phyloP scores from a whole-genome alignment of 768 basidiomycete genomes.

The Rhizopogon salebrosus region DNA sequence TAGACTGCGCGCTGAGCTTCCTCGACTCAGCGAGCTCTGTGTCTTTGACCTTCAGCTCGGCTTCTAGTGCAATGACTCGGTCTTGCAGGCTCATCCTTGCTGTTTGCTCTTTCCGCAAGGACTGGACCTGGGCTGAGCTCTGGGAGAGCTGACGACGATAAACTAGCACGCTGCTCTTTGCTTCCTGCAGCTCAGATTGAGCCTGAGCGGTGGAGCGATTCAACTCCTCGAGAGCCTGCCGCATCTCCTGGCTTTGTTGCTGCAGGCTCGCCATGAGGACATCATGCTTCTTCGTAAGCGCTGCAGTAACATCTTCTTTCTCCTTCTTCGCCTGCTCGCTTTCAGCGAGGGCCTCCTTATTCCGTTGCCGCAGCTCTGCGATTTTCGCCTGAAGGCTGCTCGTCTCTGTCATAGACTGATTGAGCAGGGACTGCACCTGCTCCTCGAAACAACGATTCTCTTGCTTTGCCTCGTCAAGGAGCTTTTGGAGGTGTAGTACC shows the following conservation, averaged over 20 bases:
- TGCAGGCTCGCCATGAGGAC: constrained; percentile 10
- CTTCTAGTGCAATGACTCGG: constrained; percentile 1
- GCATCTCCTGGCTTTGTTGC: constrained; percentile 13
- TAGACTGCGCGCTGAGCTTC: constrained; percentile 15
- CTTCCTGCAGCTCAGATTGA: constrained; percentile 17
- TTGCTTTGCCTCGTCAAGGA: constrained; percentile 1
- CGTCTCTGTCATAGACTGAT: constrained; percentile 1
- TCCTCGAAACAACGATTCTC: not conserved
- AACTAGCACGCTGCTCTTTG: constrained; percentile 14
- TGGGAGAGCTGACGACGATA: constrained; percentile 15
- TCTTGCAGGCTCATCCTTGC: constrained; percentile 1
- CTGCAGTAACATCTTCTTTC: constrained; percentile 15
- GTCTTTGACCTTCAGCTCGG: constrained; percentile 5
- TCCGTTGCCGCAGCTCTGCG: not conserved
- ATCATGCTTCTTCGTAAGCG: constrained; percentile 18
- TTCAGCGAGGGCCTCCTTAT: constrained; percentile 3
- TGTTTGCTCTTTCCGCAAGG: constrained; percentile 14
- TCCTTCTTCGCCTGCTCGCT: constrained; percentile 8
- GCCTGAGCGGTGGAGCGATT: constrained; percentile 14
- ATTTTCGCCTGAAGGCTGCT: constrained; percentile 1
- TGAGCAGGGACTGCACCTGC: constrained; percentile 1
- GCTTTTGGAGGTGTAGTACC: not conserved
- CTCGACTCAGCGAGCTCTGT: constrained; percentile 5
- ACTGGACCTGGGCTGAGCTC: constrained; percentile 12
- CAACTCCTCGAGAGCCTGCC: constrained; percentile 21